phyloP scores from a whole-genome alignment of 108 stramenopile species.

The Cyclostephanos invisitatus region DNA sequence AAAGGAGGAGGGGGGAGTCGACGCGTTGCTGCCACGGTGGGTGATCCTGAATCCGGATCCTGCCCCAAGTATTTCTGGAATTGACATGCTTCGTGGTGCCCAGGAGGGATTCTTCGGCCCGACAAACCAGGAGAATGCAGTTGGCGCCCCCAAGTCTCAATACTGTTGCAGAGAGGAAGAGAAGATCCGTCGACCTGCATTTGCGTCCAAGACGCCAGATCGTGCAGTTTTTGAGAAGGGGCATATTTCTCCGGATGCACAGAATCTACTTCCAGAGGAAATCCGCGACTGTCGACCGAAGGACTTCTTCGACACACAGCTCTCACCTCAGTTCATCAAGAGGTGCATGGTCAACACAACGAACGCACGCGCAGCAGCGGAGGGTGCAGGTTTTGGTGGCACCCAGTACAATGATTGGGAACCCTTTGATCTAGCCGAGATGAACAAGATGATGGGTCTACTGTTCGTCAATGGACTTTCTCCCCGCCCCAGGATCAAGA shows the following conservation, averaged over 20 bases:
- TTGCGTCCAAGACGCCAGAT: background rate
- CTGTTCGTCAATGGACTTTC: conserved; percentile 17
- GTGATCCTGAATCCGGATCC: background rate
- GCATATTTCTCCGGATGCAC: background rate
- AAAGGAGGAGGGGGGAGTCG: background rate
- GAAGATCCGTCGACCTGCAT: background rate
- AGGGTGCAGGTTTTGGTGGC: background rate
- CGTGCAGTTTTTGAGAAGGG: background rate
- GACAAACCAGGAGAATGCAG: conserved; percentile 3
- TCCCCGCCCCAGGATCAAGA: conserved; percentile 3
- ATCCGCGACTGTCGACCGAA: background rate
- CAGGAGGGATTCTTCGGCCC: background rate
- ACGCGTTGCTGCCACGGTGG: background rate
- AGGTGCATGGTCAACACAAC: background rate
- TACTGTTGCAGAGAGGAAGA: background rate
- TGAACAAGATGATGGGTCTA: no score
- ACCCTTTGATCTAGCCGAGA: no score
- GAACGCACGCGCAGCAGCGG: background rate
- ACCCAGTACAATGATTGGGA: conserved; percentile 9
- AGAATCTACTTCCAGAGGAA: no score
- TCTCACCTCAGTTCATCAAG: background rate
- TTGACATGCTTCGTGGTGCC: background rate
- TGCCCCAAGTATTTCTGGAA: background rate
- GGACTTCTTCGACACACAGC: no score
- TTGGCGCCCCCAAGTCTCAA: background rate